A percentile compares a stretch with the other conserved stretches of the same genome.
Evolutionary conservation across 2,329 filamentous ascomycete genomes (phyloP).

Genomic region (Calonectria pteridis): DNA sequence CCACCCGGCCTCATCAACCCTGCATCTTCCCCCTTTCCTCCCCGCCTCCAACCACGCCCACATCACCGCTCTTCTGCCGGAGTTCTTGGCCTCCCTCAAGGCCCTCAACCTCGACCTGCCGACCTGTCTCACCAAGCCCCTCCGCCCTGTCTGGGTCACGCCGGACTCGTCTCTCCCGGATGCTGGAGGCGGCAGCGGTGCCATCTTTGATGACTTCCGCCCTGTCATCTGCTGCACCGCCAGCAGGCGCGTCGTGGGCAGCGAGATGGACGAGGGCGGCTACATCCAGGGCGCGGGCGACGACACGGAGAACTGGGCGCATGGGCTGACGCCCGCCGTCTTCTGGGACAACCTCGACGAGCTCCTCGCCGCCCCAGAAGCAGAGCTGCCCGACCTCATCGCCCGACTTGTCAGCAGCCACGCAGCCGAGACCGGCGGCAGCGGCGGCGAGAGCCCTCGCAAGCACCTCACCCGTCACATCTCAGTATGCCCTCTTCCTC

Average conservation of each 20-base stretch:
- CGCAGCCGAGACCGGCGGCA: slow-evolving; percentile 23
- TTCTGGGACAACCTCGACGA: slow-evolving; percentile 80
- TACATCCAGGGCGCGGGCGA: slow-evolving; percentile 97
- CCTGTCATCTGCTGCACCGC: slow-evolving; percentile 89
- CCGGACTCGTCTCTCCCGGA: slow-evolving; percentile 68
- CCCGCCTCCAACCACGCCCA: slow-evolving; percentile 82
- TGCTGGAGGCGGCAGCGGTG: slow-evolving; percentile 39
- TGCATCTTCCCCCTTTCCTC: slow-evolving; percentile 79
- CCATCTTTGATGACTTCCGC: slow-evolving; percentile 70
- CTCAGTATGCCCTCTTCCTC: slow-evolving; percentile 52
- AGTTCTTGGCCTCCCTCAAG: slow-evolving; percentile 64
- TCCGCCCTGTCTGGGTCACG: slow-evolving; percentile 85
- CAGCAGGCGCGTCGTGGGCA: slow-evolving; percentile 77
- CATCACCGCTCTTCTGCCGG: slow-evolving; percentile 72
- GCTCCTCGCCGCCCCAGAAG: slow-evolving; percentile 75
- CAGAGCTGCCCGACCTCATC: slow-evolving; percentile 69
- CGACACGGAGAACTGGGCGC: slow-evolving; percentile 93
- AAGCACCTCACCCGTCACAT: slow-evolving; percentile 52
- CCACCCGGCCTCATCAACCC: slow-evolving; percentile 57
- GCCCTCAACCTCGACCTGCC: slow-evolving; percentile 71
- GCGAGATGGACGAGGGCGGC: slow-evolving; percentile 70
- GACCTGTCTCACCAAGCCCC: slow-evolving; percentile 73
- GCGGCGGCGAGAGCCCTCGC: slow-evolving; percentile 17
- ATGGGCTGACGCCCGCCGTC: slow-evolving; percentile 79
- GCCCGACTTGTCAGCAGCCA: slow-evolving; percentile 54